phyloP scores from a whole-genome alignment of 1,139 yeast genomes.

The Taiozyma sp. region DNA sequence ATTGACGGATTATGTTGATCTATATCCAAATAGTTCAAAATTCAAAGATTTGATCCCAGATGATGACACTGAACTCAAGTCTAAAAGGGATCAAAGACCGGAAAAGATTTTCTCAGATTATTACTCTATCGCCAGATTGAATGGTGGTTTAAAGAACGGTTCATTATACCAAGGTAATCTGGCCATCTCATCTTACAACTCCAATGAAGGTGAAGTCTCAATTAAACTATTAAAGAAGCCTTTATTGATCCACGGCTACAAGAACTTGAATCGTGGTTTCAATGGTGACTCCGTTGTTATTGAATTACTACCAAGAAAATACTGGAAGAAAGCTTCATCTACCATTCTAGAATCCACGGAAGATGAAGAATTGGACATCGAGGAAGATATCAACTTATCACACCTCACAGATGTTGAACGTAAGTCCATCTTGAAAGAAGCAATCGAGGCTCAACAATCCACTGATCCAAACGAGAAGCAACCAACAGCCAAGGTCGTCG shows the following conservation, averaged over 20 bases:
- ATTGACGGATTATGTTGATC: conserved; percentile 61
- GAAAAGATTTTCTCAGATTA: conserved; percentile 72
- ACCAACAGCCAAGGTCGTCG: conserved; percentile 92
- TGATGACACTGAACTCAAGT: conserved; percentile 29
- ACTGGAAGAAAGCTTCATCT: conserved; percentile 86
- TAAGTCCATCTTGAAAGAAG: conserved; percentile 6
- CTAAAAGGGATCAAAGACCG: conserved; percentile 27
- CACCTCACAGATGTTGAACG: conserved; percentile 7
- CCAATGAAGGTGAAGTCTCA: conserved; percentile 79
- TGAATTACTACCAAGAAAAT: conserved; percentile 76
- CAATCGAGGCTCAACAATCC: conserved; percentile 6
- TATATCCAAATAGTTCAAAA: conserved; percentile 68
- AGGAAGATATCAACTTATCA: conserved; percentile 34
- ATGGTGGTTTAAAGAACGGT: conserved; percentile 89
- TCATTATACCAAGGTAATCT: conserved; percentile 82
- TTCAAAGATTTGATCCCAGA: conserved; percentile 78
- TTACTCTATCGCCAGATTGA: conserved; percentile 71
- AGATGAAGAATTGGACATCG: conserved; percentile 33
- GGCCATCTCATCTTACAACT: conserved; percentile 78
- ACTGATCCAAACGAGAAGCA: conserved; percentile 34
- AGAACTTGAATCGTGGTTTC: conserved; percentile 82
- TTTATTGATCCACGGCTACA: conserved; percentile 73
- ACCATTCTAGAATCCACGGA: conserved; percentile 59
- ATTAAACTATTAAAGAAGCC: conserved; percentile 78
- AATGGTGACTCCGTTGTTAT: conserved; percentile 90